Conservation (phyloP, 345 rosid genomes). For the Ceriops tagal region DNA sequence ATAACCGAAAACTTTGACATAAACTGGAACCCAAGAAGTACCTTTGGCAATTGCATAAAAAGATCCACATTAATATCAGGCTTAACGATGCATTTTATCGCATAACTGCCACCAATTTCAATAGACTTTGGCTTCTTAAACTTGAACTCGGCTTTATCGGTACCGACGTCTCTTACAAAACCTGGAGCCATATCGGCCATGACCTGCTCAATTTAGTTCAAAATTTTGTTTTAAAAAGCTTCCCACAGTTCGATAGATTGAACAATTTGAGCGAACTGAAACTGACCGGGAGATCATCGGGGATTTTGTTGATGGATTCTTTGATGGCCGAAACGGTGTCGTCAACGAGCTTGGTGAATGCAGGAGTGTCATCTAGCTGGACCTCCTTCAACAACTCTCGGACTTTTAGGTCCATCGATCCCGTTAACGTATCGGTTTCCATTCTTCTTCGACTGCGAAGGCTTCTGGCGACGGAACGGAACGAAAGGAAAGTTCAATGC, state of each 20-base stretch:
- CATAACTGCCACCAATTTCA: constrained; percentile 72
- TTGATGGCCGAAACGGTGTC: constrained; percentile 45
- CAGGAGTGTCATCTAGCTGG: constrained; percentile 36
- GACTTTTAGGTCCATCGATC: constrained; percentile 38
- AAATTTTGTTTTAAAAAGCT: neutral
- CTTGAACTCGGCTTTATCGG: constrained; percentile 73
- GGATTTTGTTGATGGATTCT: constrained; percentile 39
- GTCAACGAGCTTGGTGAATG: constrained; percentile 46
- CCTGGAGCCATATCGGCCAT: constrained; percentile 53
- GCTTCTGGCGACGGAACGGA: neutral
- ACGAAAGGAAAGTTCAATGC: neutral
- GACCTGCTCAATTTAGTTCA: constrained; percentile 39
- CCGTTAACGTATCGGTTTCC: constrained; percentile 3
- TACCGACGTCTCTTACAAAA: constrained; percentile 70
- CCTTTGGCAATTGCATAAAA: constrained; percentile 77
- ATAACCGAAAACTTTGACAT: no score
- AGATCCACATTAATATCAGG: constrained; percentile 66
- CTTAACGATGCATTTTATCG: constrained; percentile 53
- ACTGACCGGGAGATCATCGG: constrained; percentile 44
- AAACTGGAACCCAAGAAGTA: constrained; percentile 10
- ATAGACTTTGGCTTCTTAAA: constrained; percentile 65
- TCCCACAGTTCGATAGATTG: no score
- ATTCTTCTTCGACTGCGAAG: neutral
- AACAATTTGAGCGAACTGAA: no score
- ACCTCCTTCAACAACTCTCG: constrained; percentile 57